Evolutionary conservation across 768 basidiomycete genomes (phyloP), one percentile per base, ranked within the genome.

Genomic region (Termitomyces sp.): DNA sequence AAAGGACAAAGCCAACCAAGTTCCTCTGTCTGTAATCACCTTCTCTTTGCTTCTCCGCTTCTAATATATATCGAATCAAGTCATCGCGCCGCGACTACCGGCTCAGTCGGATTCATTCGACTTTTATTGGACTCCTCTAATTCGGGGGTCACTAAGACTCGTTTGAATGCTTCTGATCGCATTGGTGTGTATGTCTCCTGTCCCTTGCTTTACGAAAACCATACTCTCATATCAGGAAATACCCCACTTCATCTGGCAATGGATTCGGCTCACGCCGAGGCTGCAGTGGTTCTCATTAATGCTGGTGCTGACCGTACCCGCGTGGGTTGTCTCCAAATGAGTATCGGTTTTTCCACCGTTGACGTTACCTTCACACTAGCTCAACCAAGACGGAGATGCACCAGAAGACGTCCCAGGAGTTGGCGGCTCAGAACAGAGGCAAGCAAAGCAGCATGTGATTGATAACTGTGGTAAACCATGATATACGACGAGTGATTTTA

Each of bases 221-320:
- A 64, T 52, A 58, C 49, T 31, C 16, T 55, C 34, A 51, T 31
- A 39, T 55, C 67, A 91, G 95, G 96, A 53, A 97, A 98, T 68
- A 98, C 97, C 2, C 94, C 97, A 2, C 76, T 99, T 39, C 97
- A 99, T 78, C 84, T 99, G 34, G 95, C 96, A 18, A 90, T 99
- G 88, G 96, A 99, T 67, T 94, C 91, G 55, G 96, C 88, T 18
- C 91, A 98, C 68, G 96, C 92, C 15, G 88, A 93, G 69, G 90
- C 87, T 16, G 96, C 96, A 11, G 90, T 94, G 2, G 71, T 90
- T 52, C 80, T 99, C 53, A 96, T 99, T 60, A 93, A 96, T 69
- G 95, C 93, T 48, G 96, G 96, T 20, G 95, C 95, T 8, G 96
- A 98, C 78, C 86, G 96, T 33, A 83, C 82, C 63, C 81, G 92